Base-by-base conservation (phyloP, 441 rosid species). In the Gossypium aridum region DNA sequence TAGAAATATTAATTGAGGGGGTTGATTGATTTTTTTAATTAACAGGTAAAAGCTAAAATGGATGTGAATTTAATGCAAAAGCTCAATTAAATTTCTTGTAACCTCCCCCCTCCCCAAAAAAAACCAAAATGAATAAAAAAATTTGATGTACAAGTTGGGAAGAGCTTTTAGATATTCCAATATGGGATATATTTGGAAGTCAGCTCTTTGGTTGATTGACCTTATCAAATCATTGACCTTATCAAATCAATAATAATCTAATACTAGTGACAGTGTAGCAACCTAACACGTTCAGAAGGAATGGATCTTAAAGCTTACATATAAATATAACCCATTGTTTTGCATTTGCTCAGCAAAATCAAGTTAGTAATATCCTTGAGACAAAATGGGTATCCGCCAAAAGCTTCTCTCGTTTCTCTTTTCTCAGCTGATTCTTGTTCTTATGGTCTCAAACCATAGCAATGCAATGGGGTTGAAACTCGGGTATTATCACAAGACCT, bases 401-500 rank as follows among this genome's bases (percentile, higher is more conserved):
- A 85, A 80, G 76, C 62, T 82, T 67, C 10, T 80, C 28, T 70
- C 68, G 7, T 47, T 83, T 43, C 28, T 81, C 23, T 57, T 82
- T 73, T 62, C 81, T 57, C 72, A 80, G 9, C 66, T 80, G 43
- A 3, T 76, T 72, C 64, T 82, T 51, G 45, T 76, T 74, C 64
- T 80, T 71, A 69, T 76, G 10, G 64, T 78, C 77, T 37, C 17
- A 3, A 10, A 37, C 2, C 70, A 57, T 16, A 13, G 71, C 16
- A 70, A 82, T 59, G 79, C 79, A 0, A 77, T 70, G 20, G 82
- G 83, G n/a, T 74, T 89, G 60, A 22, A 63, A 71, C 75, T 89
- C 1, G 76, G 87, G 61, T 88, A 78, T 81, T 88, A 88, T 81
- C 23, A 47, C 28, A 64, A 56, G 23, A 71, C 62, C 3, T 89